phyloP scores from a whole-genome alignment of 2,329 filamentous ascomycete species.

The Epichloe gansuensis region DNA sequence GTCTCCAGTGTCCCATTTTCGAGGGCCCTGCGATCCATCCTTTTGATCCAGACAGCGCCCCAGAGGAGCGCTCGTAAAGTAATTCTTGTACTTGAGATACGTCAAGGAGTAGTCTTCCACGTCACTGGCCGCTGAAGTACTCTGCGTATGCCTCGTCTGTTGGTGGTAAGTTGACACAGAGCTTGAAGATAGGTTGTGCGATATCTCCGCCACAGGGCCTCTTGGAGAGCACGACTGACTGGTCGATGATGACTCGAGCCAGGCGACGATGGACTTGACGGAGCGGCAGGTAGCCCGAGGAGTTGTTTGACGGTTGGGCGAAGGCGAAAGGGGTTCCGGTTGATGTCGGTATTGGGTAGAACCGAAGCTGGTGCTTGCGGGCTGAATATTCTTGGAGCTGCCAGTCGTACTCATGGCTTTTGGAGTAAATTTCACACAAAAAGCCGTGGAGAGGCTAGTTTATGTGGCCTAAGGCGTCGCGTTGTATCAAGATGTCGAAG shows the following conservation, averaged over 20 bases:
- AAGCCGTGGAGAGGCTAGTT: background rate
- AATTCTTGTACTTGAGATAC: slow-evolving; percentile 20
- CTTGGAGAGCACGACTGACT: slow-evolving; percentile 1
- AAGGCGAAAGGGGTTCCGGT: background rate
- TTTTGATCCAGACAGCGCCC: slow-evolving; percentile 17
- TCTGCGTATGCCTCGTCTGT: background rate
- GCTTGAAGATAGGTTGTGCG: slow-evolving; percentile 2
- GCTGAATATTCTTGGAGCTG: slow-evolving; percentile 9
- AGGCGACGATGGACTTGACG: slow-evolving; percentile 20
- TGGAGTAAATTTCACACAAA: background rate
- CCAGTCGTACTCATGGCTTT: slow-evolving; percentile 7
- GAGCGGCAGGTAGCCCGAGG: slow-evolving; percentile 10
- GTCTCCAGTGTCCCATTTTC: background rate
- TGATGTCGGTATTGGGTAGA: slow-evolving; percentile 14
- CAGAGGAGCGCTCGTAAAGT: slow-evolving; percentile 18
- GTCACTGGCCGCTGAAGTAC: slow-evolving; percentile 4
- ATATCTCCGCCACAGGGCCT: background rate
- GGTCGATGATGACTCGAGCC: slow-evolving; percentile 16
- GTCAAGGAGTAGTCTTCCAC: slow-evolving; percentile 21
- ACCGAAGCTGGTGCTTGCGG: slow-evolving; percentile 16
- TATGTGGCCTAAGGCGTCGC: background rate
- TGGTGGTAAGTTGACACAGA: background rate
- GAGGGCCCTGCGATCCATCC: too few relatives aligned
- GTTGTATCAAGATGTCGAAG: background rate
- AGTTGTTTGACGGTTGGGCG: background rate